A percentile compares a stretch with the other conserved stretches of the same genome.
phyloP scores from a whole-genome alignment of 306 rosid genomes.

The Medicago ruthenica region DNA sequence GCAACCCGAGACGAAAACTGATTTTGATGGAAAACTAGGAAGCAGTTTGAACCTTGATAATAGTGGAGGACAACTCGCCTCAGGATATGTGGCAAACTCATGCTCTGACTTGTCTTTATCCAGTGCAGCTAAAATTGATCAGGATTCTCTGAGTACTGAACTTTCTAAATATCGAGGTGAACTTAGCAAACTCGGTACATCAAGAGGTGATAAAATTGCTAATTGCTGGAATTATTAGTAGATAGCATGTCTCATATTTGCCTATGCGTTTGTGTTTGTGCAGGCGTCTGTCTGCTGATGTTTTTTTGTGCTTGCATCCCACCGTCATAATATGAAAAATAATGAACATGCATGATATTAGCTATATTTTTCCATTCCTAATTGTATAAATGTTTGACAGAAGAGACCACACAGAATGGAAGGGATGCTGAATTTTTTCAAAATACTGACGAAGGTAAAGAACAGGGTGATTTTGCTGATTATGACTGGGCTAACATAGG shows the following conservation, averaged over 20 bases:
- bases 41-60: slow-evolving; percentile 51
- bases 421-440: slow-evolving; percentile 61
- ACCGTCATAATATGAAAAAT: slow-evolving; percentile 20
- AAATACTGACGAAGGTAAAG: slow-evolving; percentile 65
- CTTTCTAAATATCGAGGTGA: slow-evolving; percentile 51
- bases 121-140: slow-evolving; percentile 55
- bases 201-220: slow-evolving; percentile 56
- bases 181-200: slow-evolving; percentile 49
- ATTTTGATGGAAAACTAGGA: slow-evolving; percentile 54
- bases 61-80: slow-evolving; percentile 53
- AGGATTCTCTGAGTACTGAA: slow-evolving; percentile 55
- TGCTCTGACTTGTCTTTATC: slow-evolving; percentile 73
- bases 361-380: slow-evolving; percentile 34
- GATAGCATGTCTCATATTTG: slow-evolving; percentile 28
- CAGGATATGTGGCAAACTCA: slow-evolving; percentile 53
- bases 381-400: slow-evolving; percentile 55
- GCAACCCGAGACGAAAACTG: slow-evolving; percentile 54
- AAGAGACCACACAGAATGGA: slow-evolving; percentile 54
- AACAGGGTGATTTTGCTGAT: slow-evolving; percentile 82
- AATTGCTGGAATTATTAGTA: slow-evolving; percentile 38
- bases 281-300: slow-evolving; percentile 29
- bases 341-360: slow-evolving; percentile 30
- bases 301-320: slow-evolving; percentile 35
- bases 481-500: slow-evolving; percentile 90
- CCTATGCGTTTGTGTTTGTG: slow-evolving; percentile 28